These are phyloP conservation scores for Pseudocercospora eumusae DNA, from an alignment of 2,329 filamentous ascomycete genomes.

Conservation along the genomic window DNA sequence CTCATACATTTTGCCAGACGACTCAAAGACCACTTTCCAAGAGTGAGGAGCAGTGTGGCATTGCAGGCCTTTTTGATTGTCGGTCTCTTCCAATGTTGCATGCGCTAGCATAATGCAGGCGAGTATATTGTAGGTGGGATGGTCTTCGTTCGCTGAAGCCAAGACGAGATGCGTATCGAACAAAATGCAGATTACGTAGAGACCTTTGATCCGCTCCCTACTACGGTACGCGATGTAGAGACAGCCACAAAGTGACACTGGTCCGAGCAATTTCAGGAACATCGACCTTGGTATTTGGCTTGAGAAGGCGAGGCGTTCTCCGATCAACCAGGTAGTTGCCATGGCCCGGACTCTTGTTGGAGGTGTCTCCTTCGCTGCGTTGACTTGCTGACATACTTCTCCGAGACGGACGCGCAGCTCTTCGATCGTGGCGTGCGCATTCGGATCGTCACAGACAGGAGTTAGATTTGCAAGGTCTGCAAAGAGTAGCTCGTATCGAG, in stretches of 20 bases:
- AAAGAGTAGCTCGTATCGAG: slow-evolving; percentile 87
- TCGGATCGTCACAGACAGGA: slow-evolving; percentile 80
- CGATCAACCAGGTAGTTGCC: slow-evolving; percentile 80
- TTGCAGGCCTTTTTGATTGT: slow-evolving; percentile 78
- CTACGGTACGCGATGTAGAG: slow-evolving; percentile 82
- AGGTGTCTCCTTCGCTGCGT: slow-evolving; percentile 74
- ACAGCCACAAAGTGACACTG: slow-evolving; percentile 77
- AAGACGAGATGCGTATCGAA: slow-evolving; percentile 79
- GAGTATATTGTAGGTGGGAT: slow-evolving; percentile 69
- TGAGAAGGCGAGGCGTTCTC: slow-evolving; percentile 75
- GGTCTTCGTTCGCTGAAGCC: slow-evolving; percentile 65
- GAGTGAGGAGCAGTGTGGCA: slow-evolving; percentile 84
- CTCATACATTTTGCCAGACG: slow-evolving; percentile 75
- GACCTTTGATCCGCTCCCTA: slow-evolving; percentile 65
- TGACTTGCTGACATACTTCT: slow-evolving; percentile 76
- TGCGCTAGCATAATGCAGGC: slow-evolving; percentile 71
- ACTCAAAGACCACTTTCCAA: slow-evolving; percentile 89
- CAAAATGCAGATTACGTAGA: slow-evolving; percentile 83
- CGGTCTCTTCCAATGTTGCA: slow-evolving; percentile 67
- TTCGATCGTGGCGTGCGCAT: slow-evolving; percentile 77
- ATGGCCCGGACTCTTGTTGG: slow-evolving; percentile 67
- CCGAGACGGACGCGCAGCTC: slow-evolving; percentile 70
- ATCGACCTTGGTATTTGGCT: slow-evolving; percentile 62
- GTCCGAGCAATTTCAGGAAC: slow-evolving; percentile 74
- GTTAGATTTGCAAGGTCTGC: slow-evolving; percentile 80